Conservation (phyloP, 2,329 filamentous ascomycete species). For the Fusarium sp. region DNA sequence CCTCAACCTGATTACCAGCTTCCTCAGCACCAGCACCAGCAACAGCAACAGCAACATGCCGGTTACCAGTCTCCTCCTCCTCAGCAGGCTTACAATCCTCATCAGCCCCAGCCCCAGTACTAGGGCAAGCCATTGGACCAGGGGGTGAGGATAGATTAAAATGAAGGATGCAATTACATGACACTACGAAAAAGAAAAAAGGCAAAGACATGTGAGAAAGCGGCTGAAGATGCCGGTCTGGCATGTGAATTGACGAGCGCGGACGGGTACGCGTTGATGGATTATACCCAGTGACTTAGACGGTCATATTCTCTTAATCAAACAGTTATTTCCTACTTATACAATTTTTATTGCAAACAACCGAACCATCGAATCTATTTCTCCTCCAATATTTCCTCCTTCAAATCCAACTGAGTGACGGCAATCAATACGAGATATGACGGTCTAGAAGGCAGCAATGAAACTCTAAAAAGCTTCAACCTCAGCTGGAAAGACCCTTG, state of each 20-base stretch:
- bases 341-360: background rate
- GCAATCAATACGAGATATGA: background rate
- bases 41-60: background rate
- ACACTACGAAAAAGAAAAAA: slow-evolving; percentile 8
- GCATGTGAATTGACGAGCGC: slow-evolving; percentile 16
- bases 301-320: slow-evolving; percentile 23
- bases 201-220: slow-evolving; percentile 1
- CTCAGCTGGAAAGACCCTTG: slow-evolving; percentile 21
- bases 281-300: slow-evolving; percentile 44
- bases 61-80: slow-evolving; percentile 39
- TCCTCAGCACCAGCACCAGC: slow-evolving; percentile 31
- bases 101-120: slow-evolving; percentile 43
- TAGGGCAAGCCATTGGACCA: slow-evolving; percentile 2
- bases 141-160: background rate
- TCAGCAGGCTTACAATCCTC: slow-evolving; percentile 42
- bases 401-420: background rate
- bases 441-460: background rate
- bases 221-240: background rate
- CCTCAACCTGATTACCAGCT: slow-evolving; percentile 35
- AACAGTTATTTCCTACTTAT: background rate
- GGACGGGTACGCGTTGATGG: slow-evolving; percentile 31
- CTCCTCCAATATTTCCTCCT: background rate
- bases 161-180: slow-evolving; percentile 8
- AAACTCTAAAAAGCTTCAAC: slow-evolving; percentile 2
- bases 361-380: background rate